phyloP scores from a whole-genome alignment of 2,329 filamentous ascomycete species.

The Fusarium napiforme region DNA sequence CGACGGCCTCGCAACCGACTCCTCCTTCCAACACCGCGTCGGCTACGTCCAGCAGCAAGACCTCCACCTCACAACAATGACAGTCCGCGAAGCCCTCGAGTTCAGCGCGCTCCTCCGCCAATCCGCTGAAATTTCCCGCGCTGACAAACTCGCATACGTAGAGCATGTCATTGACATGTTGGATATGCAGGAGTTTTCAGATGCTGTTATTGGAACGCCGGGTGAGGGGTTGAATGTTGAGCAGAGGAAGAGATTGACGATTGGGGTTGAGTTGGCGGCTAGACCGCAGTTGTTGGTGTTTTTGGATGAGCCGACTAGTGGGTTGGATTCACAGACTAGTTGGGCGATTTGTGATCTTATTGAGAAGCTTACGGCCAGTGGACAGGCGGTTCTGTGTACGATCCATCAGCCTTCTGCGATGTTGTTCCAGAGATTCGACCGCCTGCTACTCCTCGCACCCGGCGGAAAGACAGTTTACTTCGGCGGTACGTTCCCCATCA shows the following conservation, averaged over 20 bases:
- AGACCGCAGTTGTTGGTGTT: slow-evolving; percentile 79
- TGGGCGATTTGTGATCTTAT: slow-evolving; percentile 80
- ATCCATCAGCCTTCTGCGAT: slow-evolving; percentile 60
- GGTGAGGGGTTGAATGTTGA: slow-evolving; percentile 64
- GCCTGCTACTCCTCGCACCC: slow-evolving; percentile 63
- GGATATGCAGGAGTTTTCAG: slow-evolving; percentile 70
- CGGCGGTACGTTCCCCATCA: too few species aligned
- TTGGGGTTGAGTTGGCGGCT: slow-evolving; percentile 80
- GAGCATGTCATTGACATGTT: slow-evolving; percentile 47
- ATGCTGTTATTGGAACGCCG: slow-evolving; percentile 64
- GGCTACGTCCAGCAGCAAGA: slow-evolving; percentile 80
- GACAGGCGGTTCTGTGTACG: slow-evolving; percentile 58
- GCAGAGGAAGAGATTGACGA: slow-evolving; percentile 70
- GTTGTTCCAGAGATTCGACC: slow-evolving; percentile 62
- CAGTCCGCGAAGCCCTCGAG: slow-evolving; percentile 61
- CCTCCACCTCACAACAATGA: slow-evolving; percentile 74
- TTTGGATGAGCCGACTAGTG: slow-evolving; percentile 81
- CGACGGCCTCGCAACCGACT: slow-evolving; percentile 71
- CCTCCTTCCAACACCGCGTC: slow-evolving; percentile 73
- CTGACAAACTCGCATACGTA: slow-evolving; percentile 45
- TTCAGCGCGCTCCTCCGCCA: slow-evolving; percentile 77
- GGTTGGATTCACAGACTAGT: slow-evolving; percentile 78
- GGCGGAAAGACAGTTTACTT: slow-evolving; percentile 71
- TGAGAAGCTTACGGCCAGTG: slow-evolving; percentile 67
- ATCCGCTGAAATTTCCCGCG: slow-evolving; percentile 62